phyloP scores from a whole-genome alignment of 2,329 filamentous ascomycete species.

The Cladosporium phlei region DNA sequence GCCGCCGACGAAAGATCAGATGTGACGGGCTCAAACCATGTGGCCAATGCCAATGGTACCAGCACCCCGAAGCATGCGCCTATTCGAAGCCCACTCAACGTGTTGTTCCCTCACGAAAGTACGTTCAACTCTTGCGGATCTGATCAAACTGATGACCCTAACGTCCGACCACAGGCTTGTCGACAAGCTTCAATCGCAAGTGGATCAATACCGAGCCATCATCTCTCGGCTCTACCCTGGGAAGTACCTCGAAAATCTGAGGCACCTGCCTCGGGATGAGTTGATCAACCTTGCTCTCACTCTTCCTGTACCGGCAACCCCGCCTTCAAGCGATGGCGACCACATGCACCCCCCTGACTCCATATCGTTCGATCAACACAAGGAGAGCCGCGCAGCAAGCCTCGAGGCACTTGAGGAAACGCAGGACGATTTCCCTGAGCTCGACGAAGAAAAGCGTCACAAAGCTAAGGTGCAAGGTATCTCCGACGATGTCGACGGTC shows the following conservation, averaged over 20 bases:
- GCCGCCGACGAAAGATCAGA: constrained; percentile 75
- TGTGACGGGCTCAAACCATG: constrained; percentile 79
- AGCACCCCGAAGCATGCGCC: constrained; percentile 71
- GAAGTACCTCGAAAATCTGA: constrained; percentile 38
- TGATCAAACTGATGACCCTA: not conserved
- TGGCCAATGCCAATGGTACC: constrained; percentile 75
- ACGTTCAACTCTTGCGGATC: constrained; percentile 31
- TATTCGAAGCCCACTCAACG: constrained; percentile 77
- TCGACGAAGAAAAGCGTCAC: constrained; percentile 55
- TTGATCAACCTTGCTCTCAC: constrained; percentile 43
- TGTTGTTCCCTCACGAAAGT: constrained; percentile 74
- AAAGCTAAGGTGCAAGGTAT: constrained; percentile 40
- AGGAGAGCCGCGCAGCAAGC: constrained; percentile 48
- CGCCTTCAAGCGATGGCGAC: constrained; percentile 34
- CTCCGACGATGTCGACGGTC: constrained; percentile 31
- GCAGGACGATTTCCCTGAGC: constrained; percentile 42
- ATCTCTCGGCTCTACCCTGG: constrained; percentile 41
- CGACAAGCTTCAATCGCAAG: constrained; percentile 49
- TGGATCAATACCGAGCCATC: constrained; percentile 43
- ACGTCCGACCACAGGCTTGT: constrained; percentile 47
- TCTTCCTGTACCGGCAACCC: constrained; percentile 35
- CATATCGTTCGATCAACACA: constrained; percentile 21
- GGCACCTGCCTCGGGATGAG: constrained; percentile 39
- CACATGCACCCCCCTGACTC: constrained; percentile 12
- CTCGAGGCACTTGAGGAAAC: constrained; percentile 64